phyloP scores from a whole-genome alignment of 2,329 filamentous ascomycete species.

The Aspergillus transmontanensis region DNA sequence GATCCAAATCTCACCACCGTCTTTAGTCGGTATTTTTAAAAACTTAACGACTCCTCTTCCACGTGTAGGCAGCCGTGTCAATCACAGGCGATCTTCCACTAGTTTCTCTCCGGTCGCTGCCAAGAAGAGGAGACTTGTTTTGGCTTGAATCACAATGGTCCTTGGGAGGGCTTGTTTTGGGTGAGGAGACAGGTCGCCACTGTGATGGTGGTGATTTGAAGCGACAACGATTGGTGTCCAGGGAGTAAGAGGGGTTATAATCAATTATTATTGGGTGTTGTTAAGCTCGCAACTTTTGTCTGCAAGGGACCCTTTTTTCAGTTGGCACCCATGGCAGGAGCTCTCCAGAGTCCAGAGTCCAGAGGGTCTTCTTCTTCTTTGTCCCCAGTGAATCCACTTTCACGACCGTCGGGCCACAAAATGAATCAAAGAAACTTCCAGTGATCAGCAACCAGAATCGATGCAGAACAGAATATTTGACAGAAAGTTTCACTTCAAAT shows the following conservation, averaged over 20 bases:
- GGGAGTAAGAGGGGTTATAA: background rate
- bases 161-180: background rate
- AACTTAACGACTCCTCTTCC: background rate
- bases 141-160: background rate
- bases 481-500: background rate
- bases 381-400: background rate
- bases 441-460: background rate
- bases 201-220: background rate
- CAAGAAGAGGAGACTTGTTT: conserved; percentile 3
- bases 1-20: background rate
- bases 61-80: conserved; percentile 6
- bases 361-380: background rate
- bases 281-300: background rate
- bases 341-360: background rate
- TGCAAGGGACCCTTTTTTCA: conserved; percentile 1
- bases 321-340: background rate
- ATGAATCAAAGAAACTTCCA: background rate
- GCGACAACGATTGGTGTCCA: background rate
- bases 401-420: background rate
- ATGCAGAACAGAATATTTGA: background rate
- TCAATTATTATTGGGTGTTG: background rate
- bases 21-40: conserved; percentile 2
- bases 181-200: background rate
- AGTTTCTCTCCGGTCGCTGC: conserved; percentile 1
- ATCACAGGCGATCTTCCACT: conserved; percentile 6